Evolutionary conservation across 2,329 filamentous ascomycete genomes (phyloP), one percentile per base, ranked within the genome.

Genomic region (Paramyrothecium roridum): DNA sequence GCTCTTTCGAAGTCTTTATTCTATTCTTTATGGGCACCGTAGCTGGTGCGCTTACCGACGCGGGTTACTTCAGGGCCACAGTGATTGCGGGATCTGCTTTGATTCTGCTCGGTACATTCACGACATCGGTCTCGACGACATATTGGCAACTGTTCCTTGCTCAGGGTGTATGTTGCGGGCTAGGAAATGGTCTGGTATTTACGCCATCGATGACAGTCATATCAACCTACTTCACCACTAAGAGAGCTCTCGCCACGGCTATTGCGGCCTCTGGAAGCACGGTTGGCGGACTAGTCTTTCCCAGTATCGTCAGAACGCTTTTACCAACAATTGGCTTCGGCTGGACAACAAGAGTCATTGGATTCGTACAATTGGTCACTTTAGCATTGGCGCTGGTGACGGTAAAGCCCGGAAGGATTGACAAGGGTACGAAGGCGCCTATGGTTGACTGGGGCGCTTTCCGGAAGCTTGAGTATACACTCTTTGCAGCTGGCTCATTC

Each of bases 141-240:
- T 61, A 59, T 45, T 30, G 40, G 26, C 81, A 84, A 56, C 62
- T 83, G 1, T 65, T 84, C 26, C 67, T 85, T 1, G 69, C 79
- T 0, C 81, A 84, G 63, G 82, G 83, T 2, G 55, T 82, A 16
- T 78, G 76, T 55, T 68, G 79, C 59, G 82, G 82, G 2, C 52
- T 85, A 0, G 85, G 83, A 2, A 80, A 80, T 56, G 86, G 85
- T 6, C 82, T 76, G 58, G 67, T 88, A 10, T 88, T 86, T 67
- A 80, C 84, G 51, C 82, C 86, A 1, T 75, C 80, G 40, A 77
- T 89, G 30, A 81, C 86, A 2, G 80, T 86, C 4, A 71, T 89
- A 4, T 81, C 85, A 6, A 85, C 85, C 12, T 89, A 89, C 62
- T 89, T 88, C 64, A 73, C 70, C 53, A 76, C 69, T 47, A 79